Evolutionary conservation across 164 flowering plant species (phyloP).

Genomic region (Pachysandra terminalis): DNA sequence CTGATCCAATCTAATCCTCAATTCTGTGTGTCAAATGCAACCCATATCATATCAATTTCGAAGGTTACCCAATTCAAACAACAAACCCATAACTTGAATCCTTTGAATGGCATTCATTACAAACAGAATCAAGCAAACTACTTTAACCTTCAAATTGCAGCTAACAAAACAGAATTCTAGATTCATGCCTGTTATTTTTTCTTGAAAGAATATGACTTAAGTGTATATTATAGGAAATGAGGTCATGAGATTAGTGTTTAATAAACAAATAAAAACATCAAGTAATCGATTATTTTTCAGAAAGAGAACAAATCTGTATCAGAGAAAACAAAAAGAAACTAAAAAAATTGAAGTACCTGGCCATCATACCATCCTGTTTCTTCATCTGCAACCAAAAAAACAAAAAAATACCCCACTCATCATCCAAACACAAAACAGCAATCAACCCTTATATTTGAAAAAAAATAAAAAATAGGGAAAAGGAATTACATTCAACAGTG

Average conservation of each 20-base stretch:
- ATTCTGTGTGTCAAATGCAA: too few relatives aligned
- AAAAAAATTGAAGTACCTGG: conserved; percentile 60
- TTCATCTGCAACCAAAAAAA: conserved; percentile 55
- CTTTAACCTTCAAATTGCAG: background rate
- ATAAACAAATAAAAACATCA: background rate
- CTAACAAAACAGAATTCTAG: background rate
- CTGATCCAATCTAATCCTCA: too few relatives aligned
- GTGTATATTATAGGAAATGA: too few relatives aligned
- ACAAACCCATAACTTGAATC: background rate
- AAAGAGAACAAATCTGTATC: background rate
- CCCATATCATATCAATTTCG: background rate
- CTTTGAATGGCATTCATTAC: background rate
- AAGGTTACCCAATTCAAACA: background rate
- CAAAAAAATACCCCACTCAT: background rate
- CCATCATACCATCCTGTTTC: conserved; percentile 99
- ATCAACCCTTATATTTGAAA: too few relatives aligned
- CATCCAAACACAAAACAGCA: background rate
- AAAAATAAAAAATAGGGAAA: background rate
- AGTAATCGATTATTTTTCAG: background rate
- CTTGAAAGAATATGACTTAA: too few relatives aligned
- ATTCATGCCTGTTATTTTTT: background rate
- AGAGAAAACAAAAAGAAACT: background rate
- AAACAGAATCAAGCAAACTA: background rate
- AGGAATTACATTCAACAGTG: conserved; percentile 72
- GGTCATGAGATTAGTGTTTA: too few relatives aligned